Evolutionary conservation across 768 basidiomycete species (phyloP), one percentile per base, ranked within the genome.

Genomic region (Chlorophyllum brunneum): DNA sequence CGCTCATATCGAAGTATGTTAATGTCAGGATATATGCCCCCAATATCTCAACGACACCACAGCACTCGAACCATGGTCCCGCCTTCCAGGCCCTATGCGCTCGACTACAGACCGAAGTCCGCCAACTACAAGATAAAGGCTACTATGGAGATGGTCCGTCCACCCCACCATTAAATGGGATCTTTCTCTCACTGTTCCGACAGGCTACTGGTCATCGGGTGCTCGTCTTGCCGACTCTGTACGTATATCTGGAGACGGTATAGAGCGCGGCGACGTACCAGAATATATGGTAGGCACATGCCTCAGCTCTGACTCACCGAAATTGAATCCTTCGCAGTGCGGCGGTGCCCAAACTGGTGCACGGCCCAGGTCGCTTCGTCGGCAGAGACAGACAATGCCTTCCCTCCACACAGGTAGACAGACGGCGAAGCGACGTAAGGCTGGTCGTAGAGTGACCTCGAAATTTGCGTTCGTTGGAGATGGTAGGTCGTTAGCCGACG

Each of bases 181-280:
- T 23, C 9, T 34, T 9, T n/a, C 18, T 20, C 51, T 53, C 44
- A 46, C 39, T 16, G 5, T 31, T 51, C 44, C 26, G 22, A 33
- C 33, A 92, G 88, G 89, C 7, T 88, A 84, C 61, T 92, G 88
- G 88, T 92, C 89, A 13, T 81, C 85, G 37, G 90, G 91, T 1
- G 80, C 68, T 13, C 78, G 88, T 41, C 73, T 92, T 10, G 72
- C 72, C 1, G 88, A 92, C 65, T 86, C 87, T 0, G 73, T 75
- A 2, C 69, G 65, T 34, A 64, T 87, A 20, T 66, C 68, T 0
- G 79, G 80, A 2, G 69, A 78, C 51, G 81, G 79, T 1, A 66
- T 78, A 34, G 75, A 76, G 31, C 63, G 65, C 20, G 80, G 76
- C 2, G 85, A 85, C 43, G 70, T 89, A 2, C 90, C 90, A 3